Evolutionary conservation across 441 rosid genomes (phyloP).

Genomic region (Pelargonium citronellum): DNA sequence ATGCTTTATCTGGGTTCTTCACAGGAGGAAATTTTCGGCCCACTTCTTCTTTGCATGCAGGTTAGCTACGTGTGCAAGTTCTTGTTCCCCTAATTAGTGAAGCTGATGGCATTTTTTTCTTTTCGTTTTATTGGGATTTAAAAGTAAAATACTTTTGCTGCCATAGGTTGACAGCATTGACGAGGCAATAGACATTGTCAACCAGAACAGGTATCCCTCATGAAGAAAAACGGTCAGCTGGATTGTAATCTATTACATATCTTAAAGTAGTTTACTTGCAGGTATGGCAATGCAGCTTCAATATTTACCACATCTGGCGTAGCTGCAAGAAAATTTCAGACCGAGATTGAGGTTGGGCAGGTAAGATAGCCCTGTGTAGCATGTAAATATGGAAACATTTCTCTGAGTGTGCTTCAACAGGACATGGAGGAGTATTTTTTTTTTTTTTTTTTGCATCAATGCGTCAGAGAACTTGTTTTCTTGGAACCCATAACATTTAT

Average conservation of each 20-base stretch:
- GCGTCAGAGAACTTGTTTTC: too few species aligned
- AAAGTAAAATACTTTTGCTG: too few species aligned
- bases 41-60: conserved; percentile 46
- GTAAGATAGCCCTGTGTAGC: conserved; percentile 16
- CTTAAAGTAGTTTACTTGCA: conserved; percentile 25
- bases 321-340: conserved; percentile 46
- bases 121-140: too few species aligned
- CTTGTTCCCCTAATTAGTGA: too few species aligned
- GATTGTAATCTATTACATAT: too few species aligned
- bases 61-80: conserved; percentile 16
- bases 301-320: conserved; percentile 43
- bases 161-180: conserved; percentile 40
- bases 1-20: conserved; percentile 29
- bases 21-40: conserved; percentile 54
- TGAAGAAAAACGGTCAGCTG: too few species aligned
- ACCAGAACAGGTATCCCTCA: conserved; percentile 24
- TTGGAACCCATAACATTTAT: too few species aligned
- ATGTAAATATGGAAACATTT: too few species aligned
- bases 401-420: too few species aligned
- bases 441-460: too few species aligned
- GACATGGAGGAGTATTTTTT: too few species aligned
- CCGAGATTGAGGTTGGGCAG: conserved; percentile 39
- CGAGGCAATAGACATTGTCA: conserved; percentile 41
- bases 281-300: conserved; percentile 42
- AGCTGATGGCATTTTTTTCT: too few species aligned